phyloP scores from a whole-genome alignment of 768 basidiomycete species.

The Termitomyces heimii region DNA sequence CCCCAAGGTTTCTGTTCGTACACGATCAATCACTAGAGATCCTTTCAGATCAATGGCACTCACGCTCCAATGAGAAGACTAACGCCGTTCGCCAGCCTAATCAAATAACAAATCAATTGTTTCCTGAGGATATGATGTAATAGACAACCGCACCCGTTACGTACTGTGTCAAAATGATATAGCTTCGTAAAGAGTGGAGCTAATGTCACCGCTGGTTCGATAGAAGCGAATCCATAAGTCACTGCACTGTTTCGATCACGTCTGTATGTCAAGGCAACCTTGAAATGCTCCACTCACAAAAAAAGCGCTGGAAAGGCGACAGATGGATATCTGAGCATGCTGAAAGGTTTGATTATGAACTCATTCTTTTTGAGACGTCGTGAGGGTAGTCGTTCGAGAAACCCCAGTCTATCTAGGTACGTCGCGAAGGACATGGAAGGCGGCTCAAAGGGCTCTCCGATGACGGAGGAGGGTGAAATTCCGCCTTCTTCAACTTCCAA shows the following conservation, averaged over 20 bases:
- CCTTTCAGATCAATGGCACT: constrained; percentile 5
- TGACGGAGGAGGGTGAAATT: constrained; percentile 2
- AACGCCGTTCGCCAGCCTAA: constrained; percentile 30
- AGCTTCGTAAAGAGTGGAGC: constrained; percentile 30
- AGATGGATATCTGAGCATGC: constrained; percentile 35
- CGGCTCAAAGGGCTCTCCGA: constrained; percentile 17
- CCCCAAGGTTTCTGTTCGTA: constrained; percentile 23
- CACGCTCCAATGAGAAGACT: constrained; percentile 30
- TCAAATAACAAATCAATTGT: too few species aligned
- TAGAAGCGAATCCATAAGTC: constrained; percentile 32
- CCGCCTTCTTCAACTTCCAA: constrained; percentile 8
- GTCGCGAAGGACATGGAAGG: constrained; percentile 20
- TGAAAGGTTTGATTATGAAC: constrained; percentile 27
- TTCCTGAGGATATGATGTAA: background rate
- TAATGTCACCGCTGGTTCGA: constrained; percentile 32
- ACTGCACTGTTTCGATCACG: constrained; percentile 20
- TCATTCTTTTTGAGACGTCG: constrained; percentile 21
- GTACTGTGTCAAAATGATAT: constrained; percentile 33
- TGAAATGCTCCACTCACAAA: constrained; percentile 19
- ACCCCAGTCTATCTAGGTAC: constrained; percentile 23
- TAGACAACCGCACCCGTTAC: constrained; percentile 22
- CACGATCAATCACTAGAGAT: background rate
- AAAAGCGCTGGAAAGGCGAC: constrained; percentile 30
- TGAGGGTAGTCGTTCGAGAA: constrained; percentile 22
- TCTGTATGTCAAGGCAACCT: background rate